Evolutionary conservation across 768 basidiomycete genomes (phyloP), one percentile per base, ranked within the genome.

Genomic region (Jaapia argillacea): DNA sequence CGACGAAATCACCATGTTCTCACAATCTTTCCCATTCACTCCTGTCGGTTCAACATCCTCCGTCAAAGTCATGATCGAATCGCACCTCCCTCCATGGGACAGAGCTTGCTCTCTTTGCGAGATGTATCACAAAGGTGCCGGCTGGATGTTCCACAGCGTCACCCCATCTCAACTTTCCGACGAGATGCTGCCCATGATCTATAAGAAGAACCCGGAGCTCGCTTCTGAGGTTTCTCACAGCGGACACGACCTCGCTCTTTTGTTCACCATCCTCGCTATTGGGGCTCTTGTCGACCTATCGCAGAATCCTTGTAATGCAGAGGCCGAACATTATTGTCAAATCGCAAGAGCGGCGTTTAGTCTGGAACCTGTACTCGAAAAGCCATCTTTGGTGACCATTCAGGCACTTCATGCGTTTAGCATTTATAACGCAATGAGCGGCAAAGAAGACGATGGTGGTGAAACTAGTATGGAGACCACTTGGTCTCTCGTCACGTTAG

Each of bases 401-500:
- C 85, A 86, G 59, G 63, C 74, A 5, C 59, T 86, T 14, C 79
- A 81, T 57, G 54, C 85, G 48, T 66, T 80, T 62, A 79, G 81
- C 52, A 71, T 81, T 6, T 85, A 81, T 54, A 78, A 77, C 43
- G 76, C 74, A 14, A 77, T 85, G 80, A 78, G 72, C 49, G 79
- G 77, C 21, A n/a, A n/a, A n/a, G 74, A 71, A 48, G 81, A 79
- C 13, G 51, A 59, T 3, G 66, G 64, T 43, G 69, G 68, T 42
- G 80, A 85, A 56, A 77, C 76, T 3, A 79, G 75, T 47, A 83
- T 77, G 79, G 81, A 82, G 62, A 74, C 75, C 62, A 77, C 81
- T 16, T 82, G 81, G 81, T 74, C 70, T 10, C 58, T 82, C 36
- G 66, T 81, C 28, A 77, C 74, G 7, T 63, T 84, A n/a, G 77